phyloP scores from a whole-genome alignment of 257 asterid genomes.

The Petunia axillaris region DNA sequence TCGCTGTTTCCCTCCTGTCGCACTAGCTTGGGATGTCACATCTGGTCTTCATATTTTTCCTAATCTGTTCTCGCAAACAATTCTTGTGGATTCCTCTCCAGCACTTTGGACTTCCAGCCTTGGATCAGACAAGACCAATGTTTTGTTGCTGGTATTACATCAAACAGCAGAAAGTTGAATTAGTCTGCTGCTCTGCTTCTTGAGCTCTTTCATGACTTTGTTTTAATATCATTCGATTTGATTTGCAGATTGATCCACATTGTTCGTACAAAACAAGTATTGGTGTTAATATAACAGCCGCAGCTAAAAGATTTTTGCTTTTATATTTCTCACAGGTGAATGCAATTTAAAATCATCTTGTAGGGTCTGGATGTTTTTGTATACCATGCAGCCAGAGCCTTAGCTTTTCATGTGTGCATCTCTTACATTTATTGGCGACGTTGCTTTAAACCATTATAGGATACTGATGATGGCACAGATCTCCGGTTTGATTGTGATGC shows the following conservation, averaged over 20 bases:
- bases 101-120: constrained; percentile 74
- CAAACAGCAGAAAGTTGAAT: constrained; percentile 25
- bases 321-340: constrained; percentile 78
- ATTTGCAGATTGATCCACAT: constrained; percentile 92
- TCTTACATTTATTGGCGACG: neutral
- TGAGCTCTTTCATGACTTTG: constrained; percentile 24
- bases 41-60: constrained; percentile 95
- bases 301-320: constrained; percentile 89
- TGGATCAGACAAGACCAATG: constrained; percentile 74
- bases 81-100: constrained; percentile 93
- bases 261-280: constrained; percentile 81
- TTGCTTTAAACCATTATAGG: neutral
- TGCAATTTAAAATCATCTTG: constrained; percentile 19
- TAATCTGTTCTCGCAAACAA: constrained; percentile 75
- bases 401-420: neutral
- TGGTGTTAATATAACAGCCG: constrained; percentile 61
- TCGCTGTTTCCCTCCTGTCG: constrained; percentile 98
- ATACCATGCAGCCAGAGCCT: neutral
- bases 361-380: neutral
- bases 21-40: constrained; percentile 92
- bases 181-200: constrained; percentile 20
- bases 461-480: neutral
- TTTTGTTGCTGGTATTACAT: constrained; percentile 66
- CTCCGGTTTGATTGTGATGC: neutral
- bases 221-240: constrained; percentile 24